Evolutionary conservation across 805 yeast species (phyloP).

Genomic region (Saccharomyces eubayanus): DNA sequence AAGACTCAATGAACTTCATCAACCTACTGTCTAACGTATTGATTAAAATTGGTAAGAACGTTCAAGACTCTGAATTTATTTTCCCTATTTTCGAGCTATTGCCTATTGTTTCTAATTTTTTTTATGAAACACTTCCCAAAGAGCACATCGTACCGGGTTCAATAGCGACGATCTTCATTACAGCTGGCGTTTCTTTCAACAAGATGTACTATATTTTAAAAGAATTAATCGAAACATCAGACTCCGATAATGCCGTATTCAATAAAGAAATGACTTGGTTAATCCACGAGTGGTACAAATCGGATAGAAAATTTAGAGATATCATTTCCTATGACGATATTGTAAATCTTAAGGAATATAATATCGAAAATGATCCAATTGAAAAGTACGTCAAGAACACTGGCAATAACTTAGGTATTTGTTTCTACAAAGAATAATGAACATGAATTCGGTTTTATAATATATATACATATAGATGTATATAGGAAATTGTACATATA

Average conservation of each 20-base stretch:
- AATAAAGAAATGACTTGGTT: slow-evolving; percentile 55
- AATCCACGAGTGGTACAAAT: slow-evolving; percentile 57
- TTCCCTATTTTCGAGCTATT: slow-evolving; percentile 71
- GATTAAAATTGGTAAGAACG: slow-evolving; percentile 49
- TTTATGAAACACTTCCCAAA: slow-evolving; percentile 35
- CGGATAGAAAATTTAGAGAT: slow-evolving; percentile 56
- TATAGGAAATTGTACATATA: not conserved
- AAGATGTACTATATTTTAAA: slow-evolving; percentile 57
- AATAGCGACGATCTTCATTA: slow-evolving; percentile 52
- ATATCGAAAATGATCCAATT: slow-evolving; percentile 51
- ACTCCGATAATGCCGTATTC: slow-evolving; percentile 41
- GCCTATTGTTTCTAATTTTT: slow-evolving; percentile 52
- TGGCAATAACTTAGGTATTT: slow-evolving; percentile 21
- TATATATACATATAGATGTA: slow-evolving; percentile 7
- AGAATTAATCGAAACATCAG: slow-evolving; percentile 55
- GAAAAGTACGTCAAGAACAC: slow-evolving; percentile 37
- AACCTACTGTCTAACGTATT: slow-evolving; percentile 34
- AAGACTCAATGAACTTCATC: slow-evolving; percentile 29
- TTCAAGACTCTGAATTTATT: slow-evolving; percentile 62
- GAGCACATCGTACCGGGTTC: slow-evolving; percentile 42
- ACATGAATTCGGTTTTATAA: slow-evolving; percentile 1
- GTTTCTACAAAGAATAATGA: not conserved
- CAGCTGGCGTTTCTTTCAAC: slow-evolving; percentile 56
- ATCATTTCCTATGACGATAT: slow-evolving; percentile 42
- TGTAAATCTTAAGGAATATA: slow-evolving; percentile 38